These are phyloP conservation scores for Aspergillus sp. DNA, from an alignment of 2,329 filamentous ascomycete genomes.

Conservation along the genomic window DNA sequence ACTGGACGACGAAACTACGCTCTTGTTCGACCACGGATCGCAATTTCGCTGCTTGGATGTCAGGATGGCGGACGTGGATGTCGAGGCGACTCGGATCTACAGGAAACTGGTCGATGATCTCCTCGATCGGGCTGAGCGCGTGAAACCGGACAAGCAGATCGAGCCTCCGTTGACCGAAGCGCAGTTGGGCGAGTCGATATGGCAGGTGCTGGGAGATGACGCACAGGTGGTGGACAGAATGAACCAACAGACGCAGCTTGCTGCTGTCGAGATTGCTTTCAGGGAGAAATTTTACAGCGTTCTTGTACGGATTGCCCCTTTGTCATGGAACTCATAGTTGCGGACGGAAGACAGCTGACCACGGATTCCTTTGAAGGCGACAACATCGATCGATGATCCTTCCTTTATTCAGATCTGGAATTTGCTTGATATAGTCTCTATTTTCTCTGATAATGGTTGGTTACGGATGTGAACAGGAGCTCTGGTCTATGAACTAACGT, in stretches of 20 bases:
- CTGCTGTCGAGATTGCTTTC: conserved; percentile 75
- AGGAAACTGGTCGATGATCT: conserved; percentile 50
- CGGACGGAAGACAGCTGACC: conserved; percentile 8
- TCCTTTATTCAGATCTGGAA: conserved; percentile 86
- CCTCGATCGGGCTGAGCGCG: conserved; percentile 51
- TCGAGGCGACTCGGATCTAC: conserved; percentile 39
- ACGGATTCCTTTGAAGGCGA: conserved; percentile 47
- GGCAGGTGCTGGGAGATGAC: conserved; percentile 28
- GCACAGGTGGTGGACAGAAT: conserved; percentile 28
- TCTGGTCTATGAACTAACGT: conserved; percentile 14
- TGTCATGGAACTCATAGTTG: neutral
- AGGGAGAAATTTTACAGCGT: conserved; percentile 72
- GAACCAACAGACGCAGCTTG: conserved; percentile 51
- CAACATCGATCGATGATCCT: conserved; percentile 67
- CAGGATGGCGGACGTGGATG: conserved; percentile 28
- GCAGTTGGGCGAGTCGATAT: conserved; percentile 43
- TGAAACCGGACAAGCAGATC: conserved; percentile 55
- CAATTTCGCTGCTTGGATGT: conserved; percentile 1
- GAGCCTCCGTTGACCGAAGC: conserved; percentile 70
- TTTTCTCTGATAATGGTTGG: conserved; percentile 74
- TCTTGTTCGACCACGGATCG: conserved; percentile 3
- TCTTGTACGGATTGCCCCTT: conserved; percentile 53
- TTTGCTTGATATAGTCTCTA: conserved; percentile 81
- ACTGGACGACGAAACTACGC: conserved; percentile 1
- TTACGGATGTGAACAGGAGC: conserved; percentile 26